Conservation (phyloP, 1,284 basidiomycete genomes). For the Leccinum fuscescens region DNA sequence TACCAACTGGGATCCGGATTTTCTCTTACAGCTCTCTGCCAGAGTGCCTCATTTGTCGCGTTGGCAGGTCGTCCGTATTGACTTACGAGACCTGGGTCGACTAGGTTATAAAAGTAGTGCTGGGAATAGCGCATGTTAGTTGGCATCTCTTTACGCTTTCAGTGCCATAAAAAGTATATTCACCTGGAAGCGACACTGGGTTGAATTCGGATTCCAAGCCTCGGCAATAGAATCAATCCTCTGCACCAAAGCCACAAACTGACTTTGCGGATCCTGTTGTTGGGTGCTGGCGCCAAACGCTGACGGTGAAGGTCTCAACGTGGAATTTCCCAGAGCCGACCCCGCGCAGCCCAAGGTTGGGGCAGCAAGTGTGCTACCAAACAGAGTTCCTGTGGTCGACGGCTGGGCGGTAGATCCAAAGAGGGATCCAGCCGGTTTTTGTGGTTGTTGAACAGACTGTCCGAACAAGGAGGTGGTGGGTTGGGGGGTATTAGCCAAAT, state of each 20-base stretch:
- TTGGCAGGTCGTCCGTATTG: conserved; percentile 75
- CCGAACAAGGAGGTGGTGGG: conserved; percentile 32
- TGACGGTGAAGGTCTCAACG: conserved; percentile 25
- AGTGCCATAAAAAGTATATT: conserved; percentile 23
- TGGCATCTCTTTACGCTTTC: background rate
- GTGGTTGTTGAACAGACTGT: conserved; percentile 28
- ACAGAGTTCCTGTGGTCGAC: conserved; percentile 28
- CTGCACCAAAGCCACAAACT: conserved; percentile 56
- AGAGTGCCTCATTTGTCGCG: conserved; percentile 71
- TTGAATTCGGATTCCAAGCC: conserved; percentile 71
- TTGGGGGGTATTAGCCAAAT: conserved; percentile 12
- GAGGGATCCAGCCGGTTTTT: conserved; percentile 29
- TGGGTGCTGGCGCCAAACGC: conserved; percentile 37
- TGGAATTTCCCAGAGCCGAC: conserved; percentile 23
- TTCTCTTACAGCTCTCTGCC: conserved; percentile 79
- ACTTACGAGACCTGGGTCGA: conserved; percentile 69
- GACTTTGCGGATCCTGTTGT: conserved; percentile 56
- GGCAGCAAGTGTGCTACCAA: conserved; percentile 35
- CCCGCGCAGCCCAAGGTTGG: conserved; percentile 27
- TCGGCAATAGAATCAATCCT: conserved; percentile 66
- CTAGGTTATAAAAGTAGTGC: conserved; percentile 87
- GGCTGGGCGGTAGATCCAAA: conserved; percentile 36
- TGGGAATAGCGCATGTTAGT: conserved; percentile 29
- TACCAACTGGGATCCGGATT: conserved; percentile 83
- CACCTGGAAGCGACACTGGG: conserved; percentile 82